phyloP scores from a whole-genome alignment of 768 basidiomycete species.

The Sarcomyxa edulis region DNA sequence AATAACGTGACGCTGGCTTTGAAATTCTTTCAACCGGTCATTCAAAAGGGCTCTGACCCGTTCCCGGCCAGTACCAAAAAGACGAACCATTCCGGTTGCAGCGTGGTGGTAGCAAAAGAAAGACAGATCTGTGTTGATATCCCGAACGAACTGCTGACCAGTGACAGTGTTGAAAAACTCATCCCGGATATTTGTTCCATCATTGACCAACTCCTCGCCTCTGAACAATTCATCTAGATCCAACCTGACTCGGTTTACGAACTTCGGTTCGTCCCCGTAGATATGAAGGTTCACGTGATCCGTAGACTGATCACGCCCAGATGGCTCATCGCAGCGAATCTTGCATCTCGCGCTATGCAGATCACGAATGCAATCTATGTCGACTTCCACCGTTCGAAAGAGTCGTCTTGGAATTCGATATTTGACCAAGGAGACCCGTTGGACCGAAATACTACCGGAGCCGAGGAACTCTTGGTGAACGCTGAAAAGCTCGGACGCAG shows the following conservation, averaged over 20 bases:
- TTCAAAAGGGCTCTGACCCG: constrained; percentile 24
- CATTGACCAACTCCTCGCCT: constrained; percentile 30
- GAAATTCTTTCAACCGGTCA: constrained; percentile 34
- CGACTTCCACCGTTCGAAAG: constrained; percentile 30
- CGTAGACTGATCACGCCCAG: constrained; percentile 11
- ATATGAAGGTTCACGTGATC: constrained; percentile 32
- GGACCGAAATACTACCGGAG: constrained; percentile 27
- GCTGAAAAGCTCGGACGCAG: too few species aligned
- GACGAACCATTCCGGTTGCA: constrained; percentile 28
- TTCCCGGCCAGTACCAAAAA: constrained; percentile 30
- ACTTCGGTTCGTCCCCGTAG: constrained; percentile 26
- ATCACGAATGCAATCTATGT: constrained; percentile 28
- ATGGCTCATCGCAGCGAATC: constrained; percentile 23
- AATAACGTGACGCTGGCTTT: constrained; percentile 26
- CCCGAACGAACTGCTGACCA: constrained; percentile 30
- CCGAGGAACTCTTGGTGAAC: constrained; percentile 34
- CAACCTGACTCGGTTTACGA: constrained; percentile 30
- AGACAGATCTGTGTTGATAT: constrained; percentile 24
- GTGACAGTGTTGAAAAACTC: constrained; percentile 39
- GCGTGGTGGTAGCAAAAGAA: constrained; percentile 35
- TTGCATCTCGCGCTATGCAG: constrained; percentile 21
- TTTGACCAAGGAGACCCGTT: constrained; percentile 33
- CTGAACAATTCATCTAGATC: constrained; percentile 31
- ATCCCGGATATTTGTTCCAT: constrained; percentile 35
- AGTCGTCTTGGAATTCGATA: constrained; percentile 28